Percentiles rank a stretch among this genome's conserved stretches.
Evolutionary conservation across 805 yeast species (phyloP).

Genomic region (Ogataea philodendri): DNA sequence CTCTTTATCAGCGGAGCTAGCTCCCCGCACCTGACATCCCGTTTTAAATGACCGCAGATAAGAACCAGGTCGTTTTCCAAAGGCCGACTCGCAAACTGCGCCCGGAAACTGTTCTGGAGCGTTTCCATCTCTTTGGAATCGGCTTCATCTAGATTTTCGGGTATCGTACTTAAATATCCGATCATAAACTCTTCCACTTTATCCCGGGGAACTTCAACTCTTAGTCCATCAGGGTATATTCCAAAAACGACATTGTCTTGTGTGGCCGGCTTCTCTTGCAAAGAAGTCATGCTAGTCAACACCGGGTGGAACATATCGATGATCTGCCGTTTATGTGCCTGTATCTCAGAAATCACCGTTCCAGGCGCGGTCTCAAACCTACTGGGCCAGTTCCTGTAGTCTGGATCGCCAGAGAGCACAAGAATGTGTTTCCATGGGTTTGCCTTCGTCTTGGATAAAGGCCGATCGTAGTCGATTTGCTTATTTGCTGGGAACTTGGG

Average conservation of each 20-base stretch:
- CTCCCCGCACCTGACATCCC: conserved; percentile 68
- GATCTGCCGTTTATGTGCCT: conserved; percentile 32
- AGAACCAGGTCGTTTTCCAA: conserved; percentile 39
- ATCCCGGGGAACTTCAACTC: conserved; percentile 36
- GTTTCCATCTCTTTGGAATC: conserved; percentile 9
- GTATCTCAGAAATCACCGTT: conserved; percentile 42
- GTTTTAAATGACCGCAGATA: conserved; percentile 62
- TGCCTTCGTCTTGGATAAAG: conserved; percentile 48
- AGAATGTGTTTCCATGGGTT: conserved; percentile 56
- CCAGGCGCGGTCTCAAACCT: conserved; percentile 49
- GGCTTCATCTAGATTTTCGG: conserved; percentile 11
- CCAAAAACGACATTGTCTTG: conserved; percentile 27
- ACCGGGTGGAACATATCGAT: conserved; percentile 49
- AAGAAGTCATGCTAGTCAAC: conserved; percentile 45
- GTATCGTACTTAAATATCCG: conserved; percentile 40
- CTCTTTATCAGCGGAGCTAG: conserved; percentile 55
- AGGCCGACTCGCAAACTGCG: conserved; percentile 10
- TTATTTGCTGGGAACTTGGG: conserved; percentile 43
- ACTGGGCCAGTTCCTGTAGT: conserved; percentile 44
- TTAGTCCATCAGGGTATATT: conserved; percentile 53
- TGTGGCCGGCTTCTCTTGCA: conserved; percentile 19
- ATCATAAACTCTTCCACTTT: conserved; percentile 38
- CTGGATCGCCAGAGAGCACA: conserved; percentile 43
- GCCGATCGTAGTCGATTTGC: conserved; percentile 39
- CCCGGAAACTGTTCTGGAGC: conserved; percentile 17